Base-by-base conservation (phyloP, 2,329 filamentous ascomycete species). In the Annulohypoxylon truncatum region DNA sequence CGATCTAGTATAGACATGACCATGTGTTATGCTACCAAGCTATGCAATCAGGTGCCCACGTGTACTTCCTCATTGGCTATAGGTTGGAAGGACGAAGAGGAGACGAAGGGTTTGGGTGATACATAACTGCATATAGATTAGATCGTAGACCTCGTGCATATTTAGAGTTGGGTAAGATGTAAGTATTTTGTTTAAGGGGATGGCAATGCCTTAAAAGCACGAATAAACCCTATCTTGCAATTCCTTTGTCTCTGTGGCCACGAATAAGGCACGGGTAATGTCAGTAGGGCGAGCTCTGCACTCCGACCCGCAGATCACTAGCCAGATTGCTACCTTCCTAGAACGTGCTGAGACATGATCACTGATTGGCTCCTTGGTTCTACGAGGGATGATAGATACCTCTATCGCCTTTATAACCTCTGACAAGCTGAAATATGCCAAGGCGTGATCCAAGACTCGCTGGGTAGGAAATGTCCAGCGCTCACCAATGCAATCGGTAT, bases 241-340 rank as follows among this genome's bases (percentile, higher is more conserved):
- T 31, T 28, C 35, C 15, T 18, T 18, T 18, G 26, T 51, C 28
- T 22, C 15, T 9, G 2, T 33, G 6, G 38, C 53, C 40, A 56
- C 44, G 18, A 31, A 1, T 10, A 24, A 24, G 24, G 47, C 48
- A 63, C 47, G 47, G 12, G 52, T 38, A 10, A 33, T 47, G 53
- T 58, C 40, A 18, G 55, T 40, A 54, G 50, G 50, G 42, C 31
- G 35, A 44, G 29, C 26, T 20, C 31, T 29, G 15, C 20, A 50
- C 48, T 64, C 58, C 55, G 63, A 61, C 50, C 33, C 44, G 54
- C 48, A 55, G 64, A 61, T 62, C 58, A 15, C 28, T 28, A 54
- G 13, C 9, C 22, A 26, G 20, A 24, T 40, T 51, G 38, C 29
- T 24, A 61, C 44, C 65, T 61, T 42, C 57, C 61, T 40, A 48